Percentiles rank a stretch among this genome's conserved stretches.
These are phyloP conservation scores for Colletotrichum paranaense DNA, from an alignment of 2,329 filamentous ascomycete species.

Conservation along the genomic window DNA sequence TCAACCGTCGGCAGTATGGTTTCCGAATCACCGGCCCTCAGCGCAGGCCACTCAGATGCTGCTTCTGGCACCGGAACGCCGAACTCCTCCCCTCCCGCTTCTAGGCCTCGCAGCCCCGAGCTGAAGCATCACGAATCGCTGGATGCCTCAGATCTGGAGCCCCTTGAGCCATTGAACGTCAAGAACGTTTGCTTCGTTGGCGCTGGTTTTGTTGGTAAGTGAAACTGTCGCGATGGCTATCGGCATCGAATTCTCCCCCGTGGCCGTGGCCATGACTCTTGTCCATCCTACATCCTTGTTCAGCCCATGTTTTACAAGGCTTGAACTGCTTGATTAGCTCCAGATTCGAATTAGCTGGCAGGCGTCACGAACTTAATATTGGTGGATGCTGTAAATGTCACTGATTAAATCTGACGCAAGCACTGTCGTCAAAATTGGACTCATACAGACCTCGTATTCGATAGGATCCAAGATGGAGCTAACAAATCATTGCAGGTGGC, in stretches of 20 bases:
- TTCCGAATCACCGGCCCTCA: constrained; percentile 26
- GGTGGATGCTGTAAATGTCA: neutral
- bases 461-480: constrained; percentile 1
- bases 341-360: neutral
- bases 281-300: neutral
- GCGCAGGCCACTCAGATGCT: constrained; percentile 33
- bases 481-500: constrained; percentile 62
- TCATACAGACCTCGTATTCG: constrained; percentile 1
- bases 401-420: neutral
- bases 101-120: constrained; percentile 35
- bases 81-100: constrained; percentile 36
- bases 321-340: neutral
- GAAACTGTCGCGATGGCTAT: neutral
- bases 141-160: constrained; percentile 21
- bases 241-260: neutral
- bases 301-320: neutral
- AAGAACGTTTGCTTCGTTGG: constrained; percentile 78
- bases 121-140: constrained; percentile 8
- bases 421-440: neutral
- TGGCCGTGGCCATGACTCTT: constrained; percentile 6
- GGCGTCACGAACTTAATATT: neutral
- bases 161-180: constrained; percentile 36
- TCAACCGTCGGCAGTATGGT: constrained; percentile 34
- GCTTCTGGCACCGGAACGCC: constrained; percentile 34
- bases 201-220: constrained; percentile 80